Evolutionary conservation across 2,329 filamentous ascomycete genomes (phyloP).

Genomic region (Pyrenophora seminiperda): DNA sequence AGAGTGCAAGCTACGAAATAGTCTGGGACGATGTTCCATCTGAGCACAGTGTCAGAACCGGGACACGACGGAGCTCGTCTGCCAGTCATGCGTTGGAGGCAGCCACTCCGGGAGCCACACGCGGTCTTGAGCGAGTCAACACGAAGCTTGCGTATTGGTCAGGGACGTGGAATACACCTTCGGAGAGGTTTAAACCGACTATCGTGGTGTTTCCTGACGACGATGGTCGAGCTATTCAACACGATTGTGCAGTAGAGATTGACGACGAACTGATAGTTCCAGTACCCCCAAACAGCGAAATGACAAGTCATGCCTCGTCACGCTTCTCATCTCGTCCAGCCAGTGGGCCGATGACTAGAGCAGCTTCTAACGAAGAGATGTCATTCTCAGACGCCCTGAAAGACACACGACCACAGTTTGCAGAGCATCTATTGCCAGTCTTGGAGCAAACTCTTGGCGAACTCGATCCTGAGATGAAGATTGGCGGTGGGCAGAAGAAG

Average conservation of each 20-base stretch:
- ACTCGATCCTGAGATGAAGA: constrained; percentile 11
- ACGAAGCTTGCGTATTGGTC: constrained; percentile 41
- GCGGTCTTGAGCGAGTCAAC: constrained; percentile 38
- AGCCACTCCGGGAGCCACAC: constrained; percentile 15
- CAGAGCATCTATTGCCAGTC: neutral
- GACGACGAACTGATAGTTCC: constrained; percentile 27
- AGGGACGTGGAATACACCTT: constrained; percentile 23
- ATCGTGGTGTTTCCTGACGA: constrained; percentile 39
- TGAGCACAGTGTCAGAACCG: constrained; percentile 11
- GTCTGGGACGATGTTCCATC: constrained; percentile 39
- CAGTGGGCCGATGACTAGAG: constrained; percentile 25
- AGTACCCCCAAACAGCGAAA: constrained; percentile 41
- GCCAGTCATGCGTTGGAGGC: constrained; percentile 26
- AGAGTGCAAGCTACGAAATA: constrained; percentile 34
- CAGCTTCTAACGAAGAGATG: constrained; percentile 18
- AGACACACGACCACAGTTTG: neutral
- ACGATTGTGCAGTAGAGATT: constrained; percentile 24
- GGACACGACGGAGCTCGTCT: constrained; percentile 25
- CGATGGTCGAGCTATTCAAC: constrained; percentile 14
- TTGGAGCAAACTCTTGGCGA: constrained; percentile 10
- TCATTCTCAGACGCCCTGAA: neutral
- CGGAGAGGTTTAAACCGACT: constrained; percentile 28
- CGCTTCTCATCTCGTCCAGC: constrained; percentile 24
- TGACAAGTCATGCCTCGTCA: constrained; percentile 29
- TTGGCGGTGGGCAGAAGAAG: constrained; percentile 4